Evolutionary conservation across 1,284 basidiomycete species (phyloP), one percentile per base, ranked within the genome.

Genomic region (Leccinum griseonigrum): DNA sequence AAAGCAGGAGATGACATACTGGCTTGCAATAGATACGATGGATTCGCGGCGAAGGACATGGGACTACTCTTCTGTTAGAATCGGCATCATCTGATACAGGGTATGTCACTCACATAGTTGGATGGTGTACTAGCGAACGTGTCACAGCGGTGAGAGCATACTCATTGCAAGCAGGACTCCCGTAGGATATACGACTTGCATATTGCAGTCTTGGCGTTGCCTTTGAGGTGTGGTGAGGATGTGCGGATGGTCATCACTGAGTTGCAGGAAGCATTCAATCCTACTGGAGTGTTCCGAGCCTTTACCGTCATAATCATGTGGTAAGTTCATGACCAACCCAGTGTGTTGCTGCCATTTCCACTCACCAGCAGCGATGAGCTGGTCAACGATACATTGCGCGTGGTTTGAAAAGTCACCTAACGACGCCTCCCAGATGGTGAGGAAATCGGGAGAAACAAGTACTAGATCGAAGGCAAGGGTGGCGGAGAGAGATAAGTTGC

Each of bases 321-420:
- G 95, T 66, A 99, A 79, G 72, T 83, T 95, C 79, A 99, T 83
- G 38, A 98, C 94, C 64, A 99, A 77, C 57, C 97, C 97, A 57
- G 89, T 92, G 64, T 97, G 88, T 79, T 99, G 97, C 60, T 98
- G 77, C 97, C 97, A 99, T 77, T 99, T 99, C 69, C 95, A 84
- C 81, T 99, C 97, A 54, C 97, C 97, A 18, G 96, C 92, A 31
- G 96, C 95, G 66, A 99, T 93, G 81, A 98, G 99, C 78, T 99
- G 97, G 77, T 99, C 97, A 69, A 99, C 98, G 77, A 99, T 98
- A 76, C 90, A 92, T 78, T 98, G 97, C 4, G 97, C 97, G 67
- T 92, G 95, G 80, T 97, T 97, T 57, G 91, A 94, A 76, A 98
- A 99, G 78, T 99, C 97, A 76, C 97, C 97, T 72, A 99, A 98